Percentiles rank a stretch among this genome's conserved stretches.
Conservation (phyloP, 805 yeast species). For the Priceomyces melissophilus region DNA sequence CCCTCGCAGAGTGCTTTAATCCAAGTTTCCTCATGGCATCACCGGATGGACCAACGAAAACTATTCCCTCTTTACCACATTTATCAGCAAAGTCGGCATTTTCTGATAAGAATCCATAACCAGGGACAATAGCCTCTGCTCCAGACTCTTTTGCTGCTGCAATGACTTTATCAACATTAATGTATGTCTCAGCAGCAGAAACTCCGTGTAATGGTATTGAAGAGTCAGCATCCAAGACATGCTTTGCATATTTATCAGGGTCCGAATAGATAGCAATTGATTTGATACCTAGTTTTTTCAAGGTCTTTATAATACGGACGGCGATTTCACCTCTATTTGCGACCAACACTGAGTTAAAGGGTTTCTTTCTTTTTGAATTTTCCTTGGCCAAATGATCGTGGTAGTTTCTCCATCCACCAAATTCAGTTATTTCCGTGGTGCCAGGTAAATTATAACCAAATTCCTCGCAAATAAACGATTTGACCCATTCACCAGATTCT, state of each 20-base stretch:
- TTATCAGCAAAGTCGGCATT: constrained; percentile 94
- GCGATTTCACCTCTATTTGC: constrained; percentile 99
- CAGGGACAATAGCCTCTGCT: constrained; percentile 96
- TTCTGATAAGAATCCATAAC: constrained; percentile 94
- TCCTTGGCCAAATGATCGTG: constrained; percentile 32
- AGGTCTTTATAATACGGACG: constrained; percentile 85
- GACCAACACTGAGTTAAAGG: constrained; percentile 81
- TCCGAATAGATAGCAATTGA: constrained; percentile 90
- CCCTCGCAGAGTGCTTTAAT: constrained; percentile 94
- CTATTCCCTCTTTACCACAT: constrained; percentile 76
- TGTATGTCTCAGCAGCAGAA: constrained; percentile 88
- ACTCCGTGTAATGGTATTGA: constrained; percentile 76
- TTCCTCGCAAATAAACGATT: constrained; percentile 94
- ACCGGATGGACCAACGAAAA: constrained; percentile 95
- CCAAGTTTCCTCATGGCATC: constrained; percentile 90
- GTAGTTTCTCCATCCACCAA: constrained; percentile 86
- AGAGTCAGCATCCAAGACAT: constrained; percentile 78
- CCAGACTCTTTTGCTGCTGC: constrained; percentile 78
- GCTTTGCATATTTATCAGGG: constrained; percentile 84
- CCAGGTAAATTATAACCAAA: constrained; percentile 71
- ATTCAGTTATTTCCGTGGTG: constrained; percentile 75
- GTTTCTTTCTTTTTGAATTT: constrained; percentile 36
- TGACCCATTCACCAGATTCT: constrained; percentile 76
- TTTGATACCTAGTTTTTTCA: constrained; percentile 72
- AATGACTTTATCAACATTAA: constrained; percentile 79